A percentile compares a stretch with the other conserved stretches of the same genome.
These are phyloP conservation scores for Sphagnum tenellum DNA, from an alignment of 225 moss, liverwort and hornwort genomes.

Conservation along the genomic window DNA sequence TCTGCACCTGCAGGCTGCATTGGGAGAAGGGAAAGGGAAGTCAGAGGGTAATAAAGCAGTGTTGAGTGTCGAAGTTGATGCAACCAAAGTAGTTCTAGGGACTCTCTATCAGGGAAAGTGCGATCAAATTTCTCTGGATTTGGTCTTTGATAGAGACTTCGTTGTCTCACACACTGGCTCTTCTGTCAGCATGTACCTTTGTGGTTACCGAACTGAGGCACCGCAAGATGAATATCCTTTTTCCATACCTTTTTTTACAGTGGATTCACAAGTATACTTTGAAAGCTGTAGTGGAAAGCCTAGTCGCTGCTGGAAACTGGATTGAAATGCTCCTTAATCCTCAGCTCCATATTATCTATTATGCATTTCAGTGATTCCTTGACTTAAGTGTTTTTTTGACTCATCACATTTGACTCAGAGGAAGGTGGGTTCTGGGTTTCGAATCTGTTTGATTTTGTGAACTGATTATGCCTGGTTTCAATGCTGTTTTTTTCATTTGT, in stretches of 20 bases:
- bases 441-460: too few relatives aligned
- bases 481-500: too few relatives aligned
- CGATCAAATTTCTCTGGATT: slow-evolving; percentile 81
- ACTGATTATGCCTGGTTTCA: too few relatives aligned
- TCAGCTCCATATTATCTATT: too few relatives aligned
- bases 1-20: slow-evolving; percentile 47
- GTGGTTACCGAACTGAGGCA: slow-evolving; percentile 75
- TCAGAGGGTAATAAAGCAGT: slow-evolving; percentile 57
- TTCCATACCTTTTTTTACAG: background rate
- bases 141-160: slow-evolving; percentile 87
- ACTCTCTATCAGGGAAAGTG: slow-evolving; percentile 68
- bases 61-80: slow-evolving; percentile 48
- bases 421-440: too few relatives aligned
- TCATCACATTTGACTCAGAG: too few relatives aligned
- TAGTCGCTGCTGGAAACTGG: too few relatives aligned
- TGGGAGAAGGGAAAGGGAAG: slow-evolving; percentile 53
- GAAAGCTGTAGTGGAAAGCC: too few relatives aligned
- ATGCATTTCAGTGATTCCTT: too few relatives aligned
- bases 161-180: slow-evolving; percentile 63
- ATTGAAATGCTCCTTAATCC: too few relatives aligned
- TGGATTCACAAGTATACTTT: too few relatives aligned
- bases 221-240: slow-evolving; percentile 22
- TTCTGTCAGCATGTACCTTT: slow-evolving; percentile 59
- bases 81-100: slow-evolving; percentile 56
- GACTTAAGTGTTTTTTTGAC: too few relatives aligned